A percentile compares a stretch with the other conserved stretches of the same genome.
Conservation (phyloP, 169 alveolate species). For the Theileria equi region DNA sequence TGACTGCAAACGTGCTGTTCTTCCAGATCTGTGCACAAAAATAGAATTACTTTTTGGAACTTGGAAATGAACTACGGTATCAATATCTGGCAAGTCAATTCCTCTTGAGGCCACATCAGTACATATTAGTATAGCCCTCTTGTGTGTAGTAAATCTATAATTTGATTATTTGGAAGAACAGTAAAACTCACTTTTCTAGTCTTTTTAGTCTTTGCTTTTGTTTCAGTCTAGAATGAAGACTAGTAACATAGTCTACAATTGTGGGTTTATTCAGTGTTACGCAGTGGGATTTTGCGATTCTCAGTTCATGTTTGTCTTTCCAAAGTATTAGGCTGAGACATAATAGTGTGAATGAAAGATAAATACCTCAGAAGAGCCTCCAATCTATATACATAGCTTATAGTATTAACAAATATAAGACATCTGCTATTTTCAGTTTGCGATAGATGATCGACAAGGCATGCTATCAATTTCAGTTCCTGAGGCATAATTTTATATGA, state of each 20-base stretch:
- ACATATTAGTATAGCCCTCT: constrained; percentile 78
- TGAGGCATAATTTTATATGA: background rate
- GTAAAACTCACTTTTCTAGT: constrained; percentile 36
- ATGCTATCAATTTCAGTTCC: constrained; percentile 55
- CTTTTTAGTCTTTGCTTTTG: constrained; percentile 59
- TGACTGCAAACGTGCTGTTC: constrained; percentile 89
- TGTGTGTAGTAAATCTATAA: constrained; percentile 40
- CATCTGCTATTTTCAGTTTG: constrained; percentile 16
- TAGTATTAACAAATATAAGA: constrained; percentile 55
- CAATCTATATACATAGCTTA: constrained; percentile 57
- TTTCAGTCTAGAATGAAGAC: constrained; percentile 58
- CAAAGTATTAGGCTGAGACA: constrained; percentile 46
- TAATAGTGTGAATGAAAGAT: too few species aligned
- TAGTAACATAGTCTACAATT: constrained; percentile 42
- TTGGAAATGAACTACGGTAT: constrained; percentile 86
- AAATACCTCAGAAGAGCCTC: constrained; percentile 55
- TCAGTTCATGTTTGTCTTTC: constrained; percentile 57
- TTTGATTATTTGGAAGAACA: background rate
- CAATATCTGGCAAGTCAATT: constrained; percentile 86
- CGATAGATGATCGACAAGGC: constrained; percentile 40
- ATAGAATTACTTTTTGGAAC: constrained; percentile 87
- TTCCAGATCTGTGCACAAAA: constrained; percentile 91
- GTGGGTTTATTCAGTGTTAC: constrained; percentile 35
- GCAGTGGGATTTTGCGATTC: constrained; percentile 49
- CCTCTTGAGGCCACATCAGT: constrained; percentile 95